Evolutionary conservation across 441 rosid species (phyloP).

Genomic region (Gossypium laxum): DNA sequence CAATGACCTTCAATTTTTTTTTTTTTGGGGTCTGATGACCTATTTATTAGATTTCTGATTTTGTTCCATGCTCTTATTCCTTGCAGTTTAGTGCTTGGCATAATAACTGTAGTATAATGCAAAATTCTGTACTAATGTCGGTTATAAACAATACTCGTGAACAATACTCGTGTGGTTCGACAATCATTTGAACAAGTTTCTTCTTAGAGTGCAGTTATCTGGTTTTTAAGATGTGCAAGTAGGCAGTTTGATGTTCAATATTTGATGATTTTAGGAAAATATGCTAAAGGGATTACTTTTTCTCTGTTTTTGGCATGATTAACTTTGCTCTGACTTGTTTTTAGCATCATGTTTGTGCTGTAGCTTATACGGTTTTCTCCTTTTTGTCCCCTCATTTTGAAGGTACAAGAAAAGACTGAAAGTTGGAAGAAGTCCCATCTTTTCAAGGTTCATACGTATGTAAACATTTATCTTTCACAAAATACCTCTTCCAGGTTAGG

Average conservation of each 20-base stretch:
- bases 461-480: constrained; percentile 16
- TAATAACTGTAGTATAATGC: no score
- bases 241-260: background rate
- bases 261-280: background rate
- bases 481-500: constrained; percentile 41
- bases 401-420: constrained; percentile 29
- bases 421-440: constrained; percentile 21
- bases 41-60: background rate
- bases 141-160: no score
- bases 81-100: background rate
- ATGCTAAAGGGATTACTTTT: background rate
- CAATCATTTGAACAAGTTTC: background rate
- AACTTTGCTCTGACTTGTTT: background rate
- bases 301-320: background rate
- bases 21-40: background rate
- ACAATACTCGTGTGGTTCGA: background rate
- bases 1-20: background rate
- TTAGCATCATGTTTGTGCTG: background rate
- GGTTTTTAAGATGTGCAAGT: background rate
- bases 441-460: constrained; percentile 18
- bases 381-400: constrained; percentile 17
- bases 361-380: constrained; percentile 14
- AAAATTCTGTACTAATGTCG: background rate
- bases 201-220: background rate
- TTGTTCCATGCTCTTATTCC: background rate